These are phyloP conservation scores for Scheffersomyces lignicola DNA, from an alignment of 1,139 yeast species.

Conservation along the genomic window DNA sequence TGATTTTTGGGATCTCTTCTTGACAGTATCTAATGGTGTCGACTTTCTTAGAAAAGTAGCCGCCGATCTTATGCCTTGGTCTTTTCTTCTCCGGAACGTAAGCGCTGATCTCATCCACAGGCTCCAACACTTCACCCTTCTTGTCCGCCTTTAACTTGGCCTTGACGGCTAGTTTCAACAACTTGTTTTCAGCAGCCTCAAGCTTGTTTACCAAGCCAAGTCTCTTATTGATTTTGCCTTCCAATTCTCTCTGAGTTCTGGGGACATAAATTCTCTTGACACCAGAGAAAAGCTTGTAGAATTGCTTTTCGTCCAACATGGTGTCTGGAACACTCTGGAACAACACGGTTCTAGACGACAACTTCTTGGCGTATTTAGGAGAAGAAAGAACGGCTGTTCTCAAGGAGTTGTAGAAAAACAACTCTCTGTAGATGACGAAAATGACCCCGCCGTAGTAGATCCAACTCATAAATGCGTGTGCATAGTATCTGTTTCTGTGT, in stretches of 20 bases:
- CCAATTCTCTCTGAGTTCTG: conserved; percentile 63
- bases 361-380: conserved; percentile 70
- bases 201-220: conserved; percentile 58
- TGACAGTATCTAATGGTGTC: conserved; percentile 62
- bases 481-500: conserved; percentile 65
- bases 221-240: conserved; percentile 59
- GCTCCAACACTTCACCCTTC: conserved; percentile 48
- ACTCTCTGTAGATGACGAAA: conserved; percentile 77
- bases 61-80: conserved; percentile 65
- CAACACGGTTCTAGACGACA: conserved; percentile 77
- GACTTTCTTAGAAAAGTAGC: conserved; percentile 54
- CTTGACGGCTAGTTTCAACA: conserved; percentile 62
- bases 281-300: conserved; percentile 64
- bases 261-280: conserved; percentile 74
- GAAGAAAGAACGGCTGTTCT: conserved; percentile 81
- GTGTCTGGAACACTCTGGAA: conserved; percentile 79
- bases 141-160: conserved; percentile 64
- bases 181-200: conserved; percentile 67
- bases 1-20: conserved; percentile 54
- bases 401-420: conserved; percentile 74
- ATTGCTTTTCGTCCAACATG: conserved; percentile 61
- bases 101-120: conserved; percentile 52
- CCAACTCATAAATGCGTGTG: conserved; percentile 85
- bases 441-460: conserved; percentile 67
- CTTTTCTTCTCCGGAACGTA: conserved; percentile 77